Conservation (phyloP, 495 filamentous ascomycete species). For the Apiosordaria backusii region DNA sequence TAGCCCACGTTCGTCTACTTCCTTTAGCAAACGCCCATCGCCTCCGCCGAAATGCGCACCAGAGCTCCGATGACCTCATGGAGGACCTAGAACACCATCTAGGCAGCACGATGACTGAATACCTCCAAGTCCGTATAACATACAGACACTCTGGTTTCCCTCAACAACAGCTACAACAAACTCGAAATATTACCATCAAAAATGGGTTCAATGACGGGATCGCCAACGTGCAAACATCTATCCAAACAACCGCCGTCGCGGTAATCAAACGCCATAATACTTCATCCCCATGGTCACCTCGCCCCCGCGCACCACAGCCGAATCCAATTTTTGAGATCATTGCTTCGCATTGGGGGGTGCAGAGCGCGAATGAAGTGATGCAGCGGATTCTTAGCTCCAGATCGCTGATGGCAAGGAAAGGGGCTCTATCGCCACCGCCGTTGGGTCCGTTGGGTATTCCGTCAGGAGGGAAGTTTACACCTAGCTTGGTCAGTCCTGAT, state of each 20-base stretch:
- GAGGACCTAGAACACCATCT: conserved; percentile 49
- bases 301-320: conserved; percentile 16
- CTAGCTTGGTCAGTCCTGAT: not conserved
- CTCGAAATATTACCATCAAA: not conserved
- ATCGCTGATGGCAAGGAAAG: not conserved
- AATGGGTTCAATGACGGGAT: conserved; percentile 20
- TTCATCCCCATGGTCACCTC: conserved; percentile 39
- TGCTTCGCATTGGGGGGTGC: conserved; percentile 41
- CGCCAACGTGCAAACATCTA: conserved; percentile 30
- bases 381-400: conserved; percentile 29
- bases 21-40: conserved; percentile 4
- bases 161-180: conserved; percentile 7
- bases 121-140: conserved; percentile 43
- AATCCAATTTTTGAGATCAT: conserved; percentile 44
- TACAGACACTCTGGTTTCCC: conserved; percentile 52
- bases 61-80: conserved; percentile 47
- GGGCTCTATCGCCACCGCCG: not conserved
- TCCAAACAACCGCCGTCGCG: conserved; percentile 44
- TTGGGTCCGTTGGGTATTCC: not conserved
- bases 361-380: conserved; percentile 39
- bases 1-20: conserved; percentile 36
- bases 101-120: conserved; percentile 38
- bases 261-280: conserved; percentile 41
- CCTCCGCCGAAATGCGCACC: conserved; percentile 24
- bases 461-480: not conserved